Base-by-base conservation (phyloP, 2,329 filamentous ascomycete genomes). In the Claviceps purpurea region DNA sequence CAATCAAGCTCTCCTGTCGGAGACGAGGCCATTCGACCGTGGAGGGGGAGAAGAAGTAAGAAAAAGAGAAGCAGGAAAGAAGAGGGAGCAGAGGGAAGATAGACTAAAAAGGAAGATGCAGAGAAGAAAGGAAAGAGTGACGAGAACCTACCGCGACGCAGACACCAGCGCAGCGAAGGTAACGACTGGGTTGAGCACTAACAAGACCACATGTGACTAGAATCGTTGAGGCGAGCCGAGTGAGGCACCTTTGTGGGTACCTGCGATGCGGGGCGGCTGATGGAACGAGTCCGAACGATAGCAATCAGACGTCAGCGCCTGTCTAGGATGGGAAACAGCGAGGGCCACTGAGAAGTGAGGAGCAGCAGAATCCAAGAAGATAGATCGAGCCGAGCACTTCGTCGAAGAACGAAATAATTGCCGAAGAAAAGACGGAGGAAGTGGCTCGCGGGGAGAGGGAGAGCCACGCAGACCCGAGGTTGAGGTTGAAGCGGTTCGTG, bases 131-230 rank as follows among this genome's bases (percentile, higher is more conserved):
- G 2, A 42, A 14, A 11, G 20, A 42, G 18, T 11, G 13, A 30
- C 16, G 6, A 46, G 34, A 16, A 47, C 39, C 24, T 30, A 47
- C 38, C 24, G 47, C 37, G 51, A 50, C 24, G 38, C 43, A 50
- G 37, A 40, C 48, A 44, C 40, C 41, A n/a, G 8, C 45, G 18
- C 24, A 44, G 20, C 39, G 16, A 42, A n/a, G 38, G n/a, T 38
- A 42, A 30, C 30, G 13, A 40, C 14, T 11, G 39, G 41, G 14
- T 47, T 18, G 26, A 30, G 46, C 40, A 45, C 47, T 49, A 6
- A n/a, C 7, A 8, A n/a, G 39, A 26, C 38, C 51, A 44, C 48
- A 50, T 53, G 51, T 53, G 51, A 53, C 51, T 38, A 34, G 51
- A 49, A 43, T 50, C 47, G 47, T 50, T 18, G 37, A 51, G 50